Base-by-base conservation (phyloP, 768 basidiomycete genomes). In the Kwoniella pini region DNA sequence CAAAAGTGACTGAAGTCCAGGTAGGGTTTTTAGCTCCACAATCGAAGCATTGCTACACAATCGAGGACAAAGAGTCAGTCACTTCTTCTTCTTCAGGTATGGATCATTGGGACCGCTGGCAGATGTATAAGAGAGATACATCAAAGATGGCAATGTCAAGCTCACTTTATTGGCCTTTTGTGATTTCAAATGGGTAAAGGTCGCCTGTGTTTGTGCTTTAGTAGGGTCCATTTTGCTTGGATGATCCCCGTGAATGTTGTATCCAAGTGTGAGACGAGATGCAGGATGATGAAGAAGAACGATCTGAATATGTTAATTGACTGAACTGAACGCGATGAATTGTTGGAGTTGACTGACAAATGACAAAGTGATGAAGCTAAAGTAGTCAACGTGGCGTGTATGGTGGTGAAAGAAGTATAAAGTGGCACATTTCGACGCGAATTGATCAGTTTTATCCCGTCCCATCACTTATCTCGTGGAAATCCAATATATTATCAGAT, bases 1-100 rank as follows among this genome's bases (percentile, higher is more conserved):
- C 95, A 75, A 89, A 99, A 0, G 92, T 94, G 21, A 96, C 91
- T 63, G 91, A 93, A 3, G 93, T 87, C 96, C 95, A 98, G 30
- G 93, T 96, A 45, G 95, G 95, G 80, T 96, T 96, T 71, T 92
- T 88, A 46, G 94, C 93, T 71, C 85, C 84, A 77, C 95, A 97
- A 78, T 98, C 95, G 71, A 96, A 96, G 80, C 95, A 98, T 75
- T 84, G 82, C 89, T 91, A 75, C 26, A 43, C 11, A 43, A 22
- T 27, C 6, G 30, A 22, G 21, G 30, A 36, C 0, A 1, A 36
- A n/a, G 22, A 2, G n/a, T 31, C 30, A n/a, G 27, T 50, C 30
- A 30, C 11, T 27, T 54, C 19, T 36, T 36, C n/a, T n/a, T n/a
- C n/a, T n/a, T n/a, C n/a, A n/a, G n/a, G n/a, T n/a, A n/a, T n/a